Evolutionary conservation across 2,329 filamentous ascomycete genomes (phyloP).

Genomic region (Beauveria scarabaeidicola): DNA sequence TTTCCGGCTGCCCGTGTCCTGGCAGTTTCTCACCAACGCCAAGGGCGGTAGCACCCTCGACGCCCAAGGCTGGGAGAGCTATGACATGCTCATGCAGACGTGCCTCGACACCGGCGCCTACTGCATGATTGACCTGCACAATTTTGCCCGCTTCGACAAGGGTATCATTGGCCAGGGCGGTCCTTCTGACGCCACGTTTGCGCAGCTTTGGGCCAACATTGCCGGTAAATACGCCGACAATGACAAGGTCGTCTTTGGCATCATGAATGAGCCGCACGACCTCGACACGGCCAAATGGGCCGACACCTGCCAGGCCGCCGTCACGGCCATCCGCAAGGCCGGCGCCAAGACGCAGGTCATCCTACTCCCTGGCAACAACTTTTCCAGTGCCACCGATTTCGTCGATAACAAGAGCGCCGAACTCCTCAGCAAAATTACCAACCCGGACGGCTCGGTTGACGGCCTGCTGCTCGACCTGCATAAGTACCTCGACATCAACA

Average conservation of each 20-base stretch:
- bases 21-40: conserved; percentile 52
- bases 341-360: conserved; percentile 58
- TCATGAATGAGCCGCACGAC: conserved; percentile 65
- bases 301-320: conserved; percentile 50
- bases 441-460: conserved; percentile 49
- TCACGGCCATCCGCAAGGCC: conserved; percentile 55
- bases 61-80: conserved; percentile 37
- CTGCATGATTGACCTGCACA: conserved; percentile 53
- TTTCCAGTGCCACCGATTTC: conserved; percentile 41
- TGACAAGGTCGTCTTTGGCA: conserved; percentile 49
- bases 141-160: conserved; percentile 53
- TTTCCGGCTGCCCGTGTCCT: conserved; percentile 36
- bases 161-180: conserved; percentile 58
- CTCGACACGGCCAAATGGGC: conserved; percentile 50
- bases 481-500: conserved; percentile 51
- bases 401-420: conserved; percentile 41
- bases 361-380: conserved; percentile 55
- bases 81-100: conserved; percentile 46
- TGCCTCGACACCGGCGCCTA: conserved; percentile 48
- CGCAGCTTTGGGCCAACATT: conserved; percentile 47
- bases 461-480: conserved; percentile 52
- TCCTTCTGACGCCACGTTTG: conserved; percentile 50
- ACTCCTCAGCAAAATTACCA: conserved; percentile 44
- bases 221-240: conserved; percentile 49
- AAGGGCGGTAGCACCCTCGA: conserved; percentile 42